Evolutionary conservation across 225 moss, liverwort and hornwort species (phyloP).

Genomic region (Pleurozium schreberi): DNA sequence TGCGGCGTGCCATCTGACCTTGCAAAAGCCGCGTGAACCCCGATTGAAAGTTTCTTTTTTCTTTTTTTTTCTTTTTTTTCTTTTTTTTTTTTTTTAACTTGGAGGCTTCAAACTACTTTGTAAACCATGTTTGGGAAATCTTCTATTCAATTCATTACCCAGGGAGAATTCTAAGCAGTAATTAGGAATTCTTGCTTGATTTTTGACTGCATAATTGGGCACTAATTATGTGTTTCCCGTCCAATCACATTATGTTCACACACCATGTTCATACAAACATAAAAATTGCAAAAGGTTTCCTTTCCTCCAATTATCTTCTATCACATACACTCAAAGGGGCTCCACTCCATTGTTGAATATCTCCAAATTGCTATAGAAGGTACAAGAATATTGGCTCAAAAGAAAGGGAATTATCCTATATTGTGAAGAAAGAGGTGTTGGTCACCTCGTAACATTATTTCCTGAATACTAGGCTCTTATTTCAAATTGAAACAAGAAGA

Average conservation of each 20-base stretch:
- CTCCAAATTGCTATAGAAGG: accelerated
- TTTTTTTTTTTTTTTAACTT: too few species aligned
- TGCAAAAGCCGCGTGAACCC: too few species aligned
- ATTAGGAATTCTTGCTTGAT: background rate
- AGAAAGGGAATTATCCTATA: background rate
- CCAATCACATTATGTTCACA: background rate
- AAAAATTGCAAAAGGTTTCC: background rate
- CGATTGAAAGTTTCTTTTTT: background rate
- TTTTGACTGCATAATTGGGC: accelerated
- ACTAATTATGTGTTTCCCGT: background rate
- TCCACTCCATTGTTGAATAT: background rate
- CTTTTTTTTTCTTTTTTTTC: too few species aligned
- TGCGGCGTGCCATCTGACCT: background rate
- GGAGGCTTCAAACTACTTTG: background rate
- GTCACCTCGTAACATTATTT: background rate
- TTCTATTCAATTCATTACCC: accelerated
- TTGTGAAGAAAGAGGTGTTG: accelerated
- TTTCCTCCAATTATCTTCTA: background rate
- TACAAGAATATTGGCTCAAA: accelerated
- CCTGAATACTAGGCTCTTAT: background rate
- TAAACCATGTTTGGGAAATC: background rate
- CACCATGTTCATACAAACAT: background rate
- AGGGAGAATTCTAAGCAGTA: accelerated
- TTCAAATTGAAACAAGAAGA: background rate
- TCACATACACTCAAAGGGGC: too few species aligned